phyloP scores from a whole-genome alignment of 2,329 filamentous ascomycete species.

The Trichoderma lentiforme region DNA sequence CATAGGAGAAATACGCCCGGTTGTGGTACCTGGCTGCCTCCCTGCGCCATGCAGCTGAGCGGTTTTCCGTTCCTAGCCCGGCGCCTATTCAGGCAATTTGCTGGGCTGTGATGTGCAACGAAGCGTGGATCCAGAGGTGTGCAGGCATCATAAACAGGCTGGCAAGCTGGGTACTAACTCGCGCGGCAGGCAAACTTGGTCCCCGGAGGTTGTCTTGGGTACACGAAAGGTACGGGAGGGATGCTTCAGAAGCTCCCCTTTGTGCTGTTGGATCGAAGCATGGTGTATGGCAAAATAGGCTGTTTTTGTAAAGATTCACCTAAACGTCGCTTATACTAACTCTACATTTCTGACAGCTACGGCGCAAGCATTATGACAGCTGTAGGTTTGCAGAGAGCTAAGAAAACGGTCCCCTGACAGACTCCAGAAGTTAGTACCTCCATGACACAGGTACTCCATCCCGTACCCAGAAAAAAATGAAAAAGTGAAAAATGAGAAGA shows the following conservation, averaged over 20 bases:
- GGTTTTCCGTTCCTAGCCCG: neutral
- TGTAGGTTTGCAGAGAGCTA: neutral
- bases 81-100: neutral
- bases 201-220: neutral
- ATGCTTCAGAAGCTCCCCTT: neutral
- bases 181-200: neutral
- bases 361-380: neutral
- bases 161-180: neutral
- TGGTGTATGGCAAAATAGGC: neutral
- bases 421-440: neutral
- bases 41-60: constrained; percentile 2
- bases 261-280: neutral
- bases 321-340: neutral
- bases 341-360: neutral
- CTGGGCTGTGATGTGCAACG: neutral
- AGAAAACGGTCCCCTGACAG: neutral
- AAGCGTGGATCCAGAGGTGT: neutral
- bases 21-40: neutral
- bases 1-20: neutral
- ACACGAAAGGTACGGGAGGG: neutral
- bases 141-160: neutral
- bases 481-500: neutral
- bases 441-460: neutral
- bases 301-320: neutral
- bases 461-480: neutral